phyloP scores from a whole-genome alignment of 495 filamentous ascomycete species.

The Amphirosellinia nigrospora region DNA sequence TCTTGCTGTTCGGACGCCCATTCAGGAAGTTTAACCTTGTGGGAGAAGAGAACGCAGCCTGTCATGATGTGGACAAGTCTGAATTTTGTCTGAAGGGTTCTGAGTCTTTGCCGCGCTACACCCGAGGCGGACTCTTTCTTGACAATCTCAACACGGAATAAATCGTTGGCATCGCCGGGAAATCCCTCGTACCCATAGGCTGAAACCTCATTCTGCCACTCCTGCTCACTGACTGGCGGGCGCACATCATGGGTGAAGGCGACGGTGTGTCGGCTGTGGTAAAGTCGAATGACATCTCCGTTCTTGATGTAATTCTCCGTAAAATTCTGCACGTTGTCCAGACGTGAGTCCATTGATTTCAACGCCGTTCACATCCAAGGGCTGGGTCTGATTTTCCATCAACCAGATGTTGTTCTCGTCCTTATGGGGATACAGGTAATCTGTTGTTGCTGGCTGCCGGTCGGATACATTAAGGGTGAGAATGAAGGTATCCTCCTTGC shows the following conservation, averaged over 20 bases:
- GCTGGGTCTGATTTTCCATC: slow-evolving; percentile 94
- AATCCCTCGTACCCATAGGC: slow-evolving; percentile 98
- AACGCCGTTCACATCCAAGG: slow-evolving; percentile 72
- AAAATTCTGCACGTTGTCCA: slow-evolving; percentile 71
- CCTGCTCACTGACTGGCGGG: slow-evolving; percentile 95
- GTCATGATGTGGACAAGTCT: slow-evolving; percentile 95
- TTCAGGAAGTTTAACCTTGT: slow-evolving; percentile 97
- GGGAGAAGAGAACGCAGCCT: slow-evolving; percentile 93
- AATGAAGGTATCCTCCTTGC: slow-evolving; percentile 96
- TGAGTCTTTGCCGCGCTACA: slow-evolving; percentile 80
- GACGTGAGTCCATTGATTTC: slow-evolving; percentile 79
- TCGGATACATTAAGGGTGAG: slow-evolving; percentile 96
- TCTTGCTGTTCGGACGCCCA: slow-evolving; percentile 98
- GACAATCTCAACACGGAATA: slow-evolving; percentile 93
- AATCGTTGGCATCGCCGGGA: slow-evolving; percentile 93
- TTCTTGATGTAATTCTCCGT: slow-evolving; percentile 75
- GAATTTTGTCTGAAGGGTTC: slow-evolving; percentile 97
- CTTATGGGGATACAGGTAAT: slow-evolving; percentile 99
- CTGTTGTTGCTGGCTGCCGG: slow-evolving; percentile 96
- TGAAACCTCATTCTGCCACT: slow-evolving; percentile 98
- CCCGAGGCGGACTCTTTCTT: slow-evolving; percentile 84
- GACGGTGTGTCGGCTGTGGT: slow-evolving; percentile 82
- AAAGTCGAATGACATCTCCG: slow-evolving; percentile 78
- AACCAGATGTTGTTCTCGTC: slow-evolving; percentile 97
- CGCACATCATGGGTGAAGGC: slow-evolving; percentile 97